These are phyloP conservation scores for Trichoderma sp. DNA, from an alignment of 2,329 filamentous ascomycete species.

Conservation along the genomic window DNA sequence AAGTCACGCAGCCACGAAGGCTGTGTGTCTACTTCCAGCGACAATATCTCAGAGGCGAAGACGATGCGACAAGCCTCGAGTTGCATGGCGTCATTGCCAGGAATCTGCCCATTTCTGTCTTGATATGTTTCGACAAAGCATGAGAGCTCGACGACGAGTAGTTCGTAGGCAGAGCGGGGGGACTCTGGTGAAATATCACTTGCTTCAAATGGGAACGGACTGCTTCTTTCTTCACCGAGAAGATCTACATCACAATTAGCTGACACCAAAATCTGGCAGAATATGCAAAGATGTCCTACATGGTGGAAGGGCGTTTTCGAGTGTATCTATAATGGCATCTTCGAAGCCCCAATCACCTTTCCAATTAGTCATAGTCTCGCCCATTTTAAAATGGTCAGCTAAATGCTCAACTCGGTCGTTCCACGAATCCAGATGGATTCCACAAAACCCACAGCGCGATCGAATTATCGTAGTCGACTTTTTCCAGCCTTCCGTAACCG, in stretches of 20 bases:
- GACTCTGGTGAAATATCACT: not conserved
- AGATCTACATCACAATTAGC: not conserved
- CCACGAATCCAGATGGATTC: slow-evolving; percentile 27
- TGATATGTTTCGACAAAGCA: not conserved
- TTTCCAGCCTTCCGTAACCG: slow-evolving; percentile 37
- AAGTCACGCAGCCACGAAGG: slow-evolving; percentile 32
- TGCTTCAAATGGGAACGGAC: not conserved
- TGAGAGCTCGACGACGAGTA: slow-evolving; percentile 37
- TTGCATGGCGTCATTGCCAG: slow-evolving; percentile 28
- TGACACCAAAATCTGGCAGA: not conserved
- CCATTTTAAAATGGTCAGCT: slow-evolving; percentile 7
- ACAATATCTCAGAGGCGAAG: slow-evolving; percentile 31
- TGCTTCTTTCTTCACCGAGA: slow-evolving; percentile 17
- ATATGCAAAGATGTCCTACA: not conserved
- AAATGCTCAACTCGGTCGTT: not conserved
- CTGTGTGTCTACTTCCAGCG: not conserved
- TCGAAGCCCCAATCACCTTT: not conserved
- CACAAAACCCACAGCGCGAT: slow-evolving; percentile 44
- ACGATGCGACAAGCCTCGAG: slow-evolving; percentile 33
- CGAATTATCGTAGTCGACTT: slow-evolving; percentile 30
- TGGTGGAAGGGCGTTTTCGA: slow-evolving; percentile 32
- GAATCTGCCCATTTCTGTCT: slow-evolving; percentile 26
- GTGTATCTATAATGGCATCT: not conserved
- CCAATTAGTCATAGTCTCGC: not conserved
- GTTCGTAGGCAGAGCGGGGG: slow-evolving; percentile 36